A percentile compares a stretch with the other conserved stretches of the same genome.
Evolutionary conservation across 345 rosid species (phyloP).

Genomic region (Geranium brycei): DNA sequence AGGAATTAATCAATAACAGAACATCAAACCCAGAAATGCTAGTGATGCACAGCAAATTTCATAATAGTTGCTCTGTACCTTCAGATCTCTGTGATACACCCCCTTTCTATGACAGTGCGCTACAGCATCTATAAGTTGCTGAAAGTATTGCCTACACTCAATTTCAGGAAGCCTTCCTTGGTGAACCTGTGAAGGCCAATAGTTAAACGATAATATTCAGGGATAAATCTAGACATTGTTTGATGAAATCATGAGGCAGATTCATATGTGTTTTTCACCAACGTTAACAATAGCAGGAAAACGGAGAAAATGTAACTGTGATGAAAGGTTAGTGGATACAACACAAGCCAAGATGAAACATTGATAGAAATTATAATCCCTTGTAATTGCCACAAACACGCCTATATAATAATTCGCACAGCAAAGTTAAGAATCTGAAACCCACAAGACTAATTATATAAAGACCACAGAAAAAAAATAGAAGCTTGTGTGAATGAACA

Average conservation of each 20-base stretch:
- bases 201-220: neutral
- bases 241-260: neutral
- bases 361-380: neutral
- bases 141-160: conserved; percentile 70
- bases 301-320: neutral
- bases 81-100: conserved; percentile 86
- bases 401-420: too few relatives aligned
- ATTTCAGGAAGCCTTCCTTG: conserved; percentile 55
- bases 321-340: neutral
- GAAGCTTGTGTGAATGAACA: neutral
- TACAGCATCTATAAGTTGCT: conserved; percentile 85
- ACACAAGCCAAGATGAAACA: neutral
- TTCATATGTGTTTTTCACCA: neutral
- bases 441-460: too few relatives aligned
- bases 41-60: conserved; percentile 3
- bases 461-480: neutral
- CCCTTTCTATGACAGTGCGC: conserved; percentile 79
- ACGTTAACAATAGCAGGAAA: neutral
- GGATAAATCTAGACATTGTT: neutral
- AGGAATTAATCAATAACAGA: conserved; percentile 10
- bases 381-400: too few relatives aligned
- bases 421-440: too few relatives aligned
- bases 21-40: conserved; percentile 1
- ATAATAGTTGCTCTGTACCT: conserved; percentile 30
- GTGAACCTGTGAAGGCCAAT: conserved; percentile 37